Conservation (phyloP, 495 filamentous ascomycete species). For the Cudoniella acicularis region DNA sequence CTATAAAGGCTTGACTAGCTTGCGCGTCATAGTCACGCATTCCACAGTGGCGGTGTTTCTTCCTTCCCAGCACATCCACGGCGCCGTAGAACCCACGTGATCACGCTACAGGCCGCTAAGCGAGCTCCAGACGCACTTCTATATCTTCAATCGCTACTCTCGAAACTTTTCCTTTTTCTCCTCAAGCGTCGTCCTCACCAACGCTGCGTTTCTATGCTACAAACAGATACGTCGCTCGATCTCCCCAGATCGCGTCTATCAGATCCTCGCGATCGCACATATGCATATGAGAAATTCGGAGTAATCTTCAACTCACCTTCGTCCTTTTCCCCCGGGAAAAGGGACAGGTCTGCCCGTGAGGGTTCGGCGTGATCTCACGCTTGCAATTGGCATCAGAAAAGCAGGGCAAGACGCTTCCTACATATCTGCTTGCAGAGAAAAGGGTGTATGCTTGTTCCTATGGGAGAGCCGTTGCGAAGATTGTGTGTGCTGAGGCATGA, state of each 20-base stretch:
- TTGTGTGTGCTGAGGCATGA: conserved; percentile 63
- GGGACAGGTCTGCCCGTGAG: conserved; percentile 73
- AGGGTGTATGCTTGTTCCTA: conserved; percentile 46
- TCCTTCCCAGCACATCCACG: neutral
- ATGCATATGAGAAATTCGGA: conserved; percentile 99
- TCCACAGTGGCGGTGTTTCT: neutral
- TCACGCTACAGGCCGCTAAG: neutral
- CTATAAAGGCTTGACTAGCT: neutral
- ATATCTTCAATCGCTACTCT: neutral
- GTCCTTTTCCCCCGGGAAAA: conserved; percentile 38
- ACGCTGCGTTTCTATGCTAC: conserved; percentile 99
- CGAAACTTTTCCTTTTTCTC: conserved; percentile 30
- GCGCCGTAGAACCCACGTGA: neutral
- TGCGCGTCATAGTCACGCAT: neutral
- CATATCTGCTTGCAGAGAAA: conserved; percentile 35
- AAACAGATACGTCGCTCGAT: conserved; percentile 59
- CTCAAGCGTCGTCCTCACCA: conserved; percentile 87
- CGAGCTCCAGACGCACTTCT: neutral
- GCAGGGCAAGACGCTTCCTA: conserved; percentile 53
- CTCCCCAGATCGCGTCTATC: conserved; percentile 18
- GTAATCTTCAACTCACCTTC: conserved; percentile 77
- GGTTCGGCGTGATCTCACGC: conserved; percentile 89
- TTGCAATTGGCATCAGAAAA: conserved; percentile 99
- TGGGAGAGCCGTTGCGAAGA: conserved; percentile 93
- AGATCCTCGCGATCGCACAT: conserved; percentile 31